A percentile compares a stretch with the other conserved stretches of the same genome.
These are phyloP conservation scores for Trichoderma brevicompactum DNA, from an alignment of 2,329 filamentous ascomycete genomes.

Conservation along the genomic window DNA sequence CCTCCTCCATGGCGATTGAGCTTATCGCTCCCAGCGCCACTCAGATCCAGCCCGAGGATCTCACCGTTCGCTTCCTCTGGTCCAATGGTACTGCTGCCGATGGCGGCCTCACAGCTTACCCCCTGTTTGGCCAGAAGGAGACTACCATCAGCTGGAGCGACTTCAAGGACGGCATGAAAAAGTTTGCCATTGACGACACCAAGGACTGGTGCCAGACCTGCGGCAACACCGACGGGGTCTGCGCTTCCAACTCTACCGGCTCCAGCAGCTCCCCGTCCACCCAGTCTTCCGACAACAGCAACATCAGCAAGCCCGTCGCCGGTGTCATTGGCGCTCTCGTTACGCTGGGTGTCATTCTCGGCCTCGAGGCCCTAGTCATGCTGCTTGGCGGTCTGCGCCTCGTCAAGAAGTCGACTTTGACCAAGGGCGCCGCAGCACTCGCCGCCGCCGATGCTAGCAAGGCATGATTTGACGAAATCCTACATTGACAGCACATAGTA, in stretches of 20 bases:
- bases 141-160: slow-evolving; percentile 67
- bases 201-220: slow-evolving; percentile 75
- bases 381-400: slow-evolving; percentile 51
- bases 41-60: slow-evolving; percentile 50
- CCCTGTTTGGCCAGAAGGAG: slow-evolving; percentile 63
- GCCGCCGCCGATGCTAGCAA: slow-evolving; percentile 33
- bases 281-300: slow-evolving; percentile 39
- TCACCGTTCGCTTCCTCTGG: slow-evolving; percentile 65
- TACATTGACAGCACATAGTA: neutral
- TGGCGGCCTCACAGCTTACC: slow-evolving; percentile 57
- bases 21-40: slow-evolving; percentile 61
- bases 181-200: slow-evolving; percentile 69
- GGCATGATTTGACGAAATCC: slow-evolving; percentile 12
- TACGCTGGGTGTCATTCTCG: slow-evolving; percentile 56
- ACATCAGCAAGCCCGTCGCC: slow-evolving; percentile 71
- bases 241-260: slow-evolving; percentile 50
- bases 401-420: slow-evolving; percentile 52
- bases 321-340: slow-evolving; percentile 80
- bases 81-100: slow-evolving; percentile 60
- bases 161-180: slow-evolving; percentile 66
- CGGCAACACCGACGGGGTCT: slow-evolving; percentile 71
- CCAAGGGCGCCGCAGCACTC: neutral
- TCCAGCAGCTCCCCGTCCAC: slow-evolving; percentile 34
- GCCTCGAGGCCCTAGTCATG: slow-evolving; percentile 50
- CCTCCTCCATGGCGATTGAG: slow-evolving; percentile 81